Evolutionary conservation across 177 flowering plant genomes (phyloP).

Genomic region (Vitis hybrid): DNA sequence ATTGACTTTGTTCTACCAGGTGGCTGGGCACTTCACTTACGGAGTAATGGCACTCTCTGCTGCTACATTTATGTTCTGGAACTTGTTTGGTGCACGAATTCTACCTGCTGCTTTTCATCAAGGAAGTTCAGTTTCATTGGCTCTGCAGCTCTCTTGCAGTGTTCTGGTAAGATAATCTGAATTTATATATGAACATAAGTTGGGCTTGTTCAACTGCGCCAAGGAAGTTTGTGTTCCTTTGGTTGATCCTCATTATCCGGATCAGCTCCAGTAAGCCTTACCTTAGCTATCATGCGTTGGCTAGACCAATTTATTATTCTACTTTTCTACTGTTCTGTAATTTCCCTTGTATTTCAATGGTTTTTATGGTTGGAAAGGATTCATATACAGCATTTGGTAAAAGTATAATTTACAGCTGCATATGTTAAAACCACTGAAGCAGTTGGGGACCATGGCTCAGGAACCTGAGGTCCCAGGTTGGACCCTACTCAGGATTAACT

Average conservation of each 20-base stretch:
- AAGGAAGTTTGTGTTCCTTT: background rate
- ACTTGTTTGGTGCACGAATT: slow-evolving; percentile 59
- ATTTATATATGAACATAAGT: background rate
- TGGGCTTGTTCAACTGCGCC: background rate
- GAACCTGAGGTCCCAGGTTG: no score
- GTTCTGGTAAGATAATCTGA: slow-evolving; percentile 65
- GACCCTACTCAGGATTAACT: no score
- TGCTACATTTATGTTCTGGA: slow-evolving; percentile 94
- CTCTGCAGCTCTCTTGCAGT: slow-evolving; percentile 96
- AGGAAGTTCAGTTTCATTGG: slow-evolving; percentile 76
- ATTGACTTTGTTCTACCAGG: slow-evolving; percentile 35
- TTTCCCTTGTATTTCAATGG: no score
- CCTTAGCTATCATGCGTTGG: no score
- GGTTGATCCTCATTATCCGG: background rate
- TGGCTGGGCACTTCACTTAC: slow-evolving; percentile 91
- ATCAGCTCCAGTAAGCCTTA: no score
- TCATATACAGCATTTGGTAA: no score
- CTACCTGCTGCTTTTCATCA: slow-evolving; percentile 65
- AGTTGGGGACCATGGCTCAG: no score
- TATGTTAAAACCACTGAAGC: no score
- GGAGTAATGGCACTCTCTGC: slow-evolving; percentile 98
- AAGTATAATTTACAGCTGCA: no score
- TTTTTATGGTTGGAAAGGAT: no score
- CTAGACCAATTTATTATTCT: no score
- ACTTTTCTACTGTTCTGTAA: no score